A percentile compares a stretch with the other conserved stretches of the same genome.
These are phyloP conservation scores for Geotrichum ghanense DNA, from an alignment of 805 yeast genomes.

Conservation along the genomic window DNA sequence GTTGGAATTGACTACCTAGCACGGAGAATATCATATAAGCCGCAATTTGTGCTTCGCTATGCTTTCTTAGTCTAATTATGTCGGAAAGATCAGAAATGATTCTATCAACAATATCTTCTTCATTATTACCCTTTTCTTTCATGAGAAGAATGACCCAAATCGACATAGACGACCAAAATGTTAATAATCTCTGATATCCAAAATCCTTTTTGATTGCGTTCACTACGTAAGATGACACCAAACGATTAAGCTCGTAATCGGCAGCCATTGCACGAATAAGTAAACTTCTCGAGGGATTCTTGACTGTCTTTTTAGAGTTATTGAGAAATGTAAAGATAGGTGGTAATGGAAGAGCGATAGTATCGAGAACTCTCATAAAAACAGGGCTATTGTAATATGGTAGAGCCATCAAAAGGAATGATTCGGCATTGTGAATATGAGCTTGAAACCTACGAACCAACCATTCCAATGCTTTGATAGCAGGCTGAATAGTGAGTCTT, in stretches of 20 bases:
- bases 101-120: conserved; percentile 25
- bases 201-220: conserved; percentile 41
- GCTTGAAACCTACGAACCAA: conserved; percentile 79
- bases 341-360: conserved; percentile 56
- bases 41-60: conserved; percentile 60
- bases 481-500: conserved; percentile 60
- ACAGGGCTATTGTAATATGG: conserved; percentile 72
- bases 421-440: conserved; percentile 70
- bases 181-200: conserved; percentile 56
- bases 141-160: conserved; percentile 59
- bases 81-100: conserved; percentile 26
- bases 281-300: conserved; percentile 55
- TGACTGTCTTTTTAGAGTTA: conserved; percentile 52
- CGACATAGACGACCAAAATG: conserved; percentile 66
- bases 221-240: conserved; percentile 48
- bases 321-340: conserved; percentile 61
- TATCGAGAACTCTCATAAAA: conserved; percentile 65
- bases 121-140: conserved; percentile 27
- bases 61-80: conserved; percentile 16
- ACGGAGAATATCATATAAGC: conserved; percentile 78
- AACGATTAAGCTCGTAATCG: conserved; percentile 54
- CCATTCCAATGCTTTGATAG: conserved; percentile 88
- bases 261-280: conserved; percentile 57
- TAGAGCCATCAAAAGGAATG: conserved; percentile 54
- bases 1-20: conserved; percentile 57